A percentile compares a stretch with the other conserved stretches of the same genome.
These are phyloP conservation scores for Dictyostelium intermedium DNA, from an alignment of 78 protist species.

Conservation along the genomic window DNA sequence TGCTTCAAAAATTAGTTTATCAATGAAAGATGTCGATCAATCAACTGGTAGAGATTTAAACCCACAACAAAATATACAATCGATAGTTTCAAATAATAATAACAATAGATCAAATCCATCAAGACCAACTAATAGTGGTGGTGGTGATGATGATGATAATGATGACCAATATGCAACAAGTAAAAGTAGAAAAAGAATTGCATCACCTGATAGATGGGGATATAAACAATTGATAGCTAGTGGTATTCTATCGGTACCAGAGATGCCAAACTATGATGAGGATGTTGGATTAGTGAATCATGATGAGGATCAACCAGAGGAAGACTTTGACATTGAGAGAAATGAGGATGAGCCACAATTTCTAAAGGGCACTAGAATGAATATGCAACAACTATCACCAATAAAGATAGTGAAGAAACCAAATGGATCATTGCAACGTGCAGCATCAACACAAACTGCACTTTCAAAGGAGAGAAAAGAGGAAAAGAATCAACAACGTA, in stretches of 20 bases:
- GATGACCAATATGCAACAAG: slow-evolving; percentile 18
- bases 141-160: background rate
- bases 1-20: slow-evolving; percentile 78
- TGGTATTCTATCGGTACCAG: slow-evolving; percentile 84
- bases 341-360: slow-evolving; percentile 95
- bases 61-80: slow-evolving; percentile 59
- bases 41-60: slow-evolving; percentile 90
- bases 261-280: slow-evolving; percentile 86
- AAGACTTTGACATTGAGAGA: slow-evolving; percentile 95
- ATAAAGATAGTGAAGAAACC: slow-evolving; percentile 96
- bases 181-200: slow-evolving; percentile 74
- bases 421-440: slow-evolving; percentile 96
- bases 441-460: slow-evolving; percentile 91
- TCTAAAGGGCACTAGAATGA: slow-evolving; percentile 81
- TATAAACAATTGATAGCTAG: slow-evolving; percentile 91
- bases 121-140: slow-evolving; percentile 2
- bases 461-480: slow-evolving; percentile 95
- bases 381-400: slow-evolving; percentile 87
- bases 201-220: slow-evolving; percentile 94
- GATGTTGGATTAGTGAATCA: slow-evolving; percentile 68
- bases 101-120: slow-evolving; percentile 32
- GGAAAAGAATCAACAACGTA: slow-evolving; percentile 85
- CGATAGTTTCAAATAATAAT: slow-evolving; percentile 1
- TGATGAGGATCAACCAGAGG: slow-evolving; percentile 76
- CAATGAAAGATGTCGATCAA: slow-evolving; percentile 95